Base-by-base conservation (phyloP, 805 yeast species). In the Nakazawaea laoshanensis region DNA sequence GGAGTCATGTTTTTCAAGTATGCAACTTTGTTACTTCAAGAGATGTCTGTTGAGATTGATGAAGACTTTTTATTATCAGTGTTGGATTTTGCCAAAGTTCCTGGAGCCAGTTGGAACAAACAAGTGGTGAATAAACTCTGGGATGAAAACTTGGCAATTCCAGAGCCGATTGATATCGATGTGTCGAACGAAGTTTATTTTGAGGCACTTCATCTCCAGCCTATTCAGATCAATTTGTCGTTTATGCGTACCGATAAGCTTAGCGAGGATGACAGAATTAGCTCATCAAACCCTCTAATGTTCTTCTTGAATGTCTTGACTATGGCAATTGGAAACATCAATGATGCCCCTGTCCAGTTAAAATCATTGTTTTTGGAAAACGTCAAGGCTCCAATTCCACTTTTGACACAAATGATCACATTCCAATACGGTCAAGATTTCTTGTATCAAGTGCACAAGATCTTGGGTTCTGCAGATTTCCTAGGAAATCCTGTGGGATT, bases 401-500 rank as follows among this genome's bases (percentile, higher is more conserved):
- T 80, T 19, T 65, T 92, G 42, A 39, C 74, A 20, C 80, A 78
- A 38, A 76, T 83, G 20, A 66, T 89, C 15, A 66, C 68, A 44
- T 79, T 89, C 1, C 97, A 92, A 53, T 92, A 92, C 52, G 80
- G 88, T 8, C 96, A 88, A 51, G 89, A 92, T 19, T 81, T 89
- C 57, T 68, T 92, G 38, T 87, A 84, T 50, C 98, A 92, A 55
- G 63, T 92, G 21, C 94, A 92, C 57, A 87, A 86, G 53, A 77
- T 92, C 27, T 61, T 94, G 21, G 99, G 99, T 0, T 86, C 96
- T 13, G 98, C 97, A 0, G 98, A 94, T 56, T 74, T 92, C 44
- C 60, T 92, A 31, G 99, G 98, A 15, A 92, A 94, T 44, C 99
- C 99, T 0, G 97, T 94, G 19, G 98, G 98, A 1, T 61, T 92